A percentile compares a stretch with the other conserved stretches of the same genome.
Conservation (phyloP, 225 moss, liverwort and hornwort species). For the Pseudisothecium myosuroides region DNA sequence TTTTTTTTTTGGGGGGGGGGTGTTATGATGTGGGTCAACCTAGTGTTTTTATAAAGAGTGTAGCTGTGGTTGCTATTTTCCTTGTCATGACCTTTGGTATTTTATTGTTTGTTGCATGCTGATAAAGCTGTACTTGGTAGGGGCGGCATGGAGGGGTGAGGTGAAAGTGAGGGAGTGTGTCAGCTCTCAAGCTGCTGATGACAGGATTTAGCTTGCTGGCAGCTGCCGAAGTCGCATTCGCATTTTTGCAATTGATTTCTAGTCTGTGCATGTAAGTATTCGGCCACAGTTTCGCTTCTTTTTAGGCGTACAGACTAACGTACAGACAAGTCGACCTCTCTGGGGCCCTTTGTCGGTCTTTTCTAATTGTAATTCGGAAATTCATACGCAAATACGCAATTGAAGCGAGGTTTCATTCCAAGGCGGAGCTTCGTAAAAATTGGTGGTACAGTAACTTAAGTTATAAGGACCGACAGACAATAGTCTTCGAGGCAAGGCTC, state of each 20-base stretch:
- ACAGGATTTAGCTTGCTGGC: background rate
- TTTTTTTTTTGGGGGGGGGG: too few relatives aligned
- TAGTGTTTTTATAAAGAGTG: background rate
- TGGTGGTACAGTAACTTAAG: background rate
- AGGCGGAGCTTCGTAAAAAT: background rate
- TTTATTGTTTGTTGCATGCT: background rate
- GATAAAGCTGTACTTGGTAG: too few relatives aligned
- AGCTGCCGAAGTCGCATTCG: background rate
- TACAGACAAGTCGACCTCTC: background rate
- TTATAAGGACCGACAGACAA: background rate
- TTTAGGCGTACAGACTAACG: too few relatives aligned
- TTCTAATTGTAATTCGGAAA: background rate
- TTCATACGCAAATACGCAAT: background rate
- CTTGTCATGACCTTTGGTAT: background rate
- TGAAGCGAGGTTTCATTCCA: background rate
- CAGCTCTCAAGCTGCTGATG: background rate
- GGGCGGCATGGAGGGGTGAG: too few relatives aligned
- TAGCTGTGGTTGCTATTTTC: background rate
- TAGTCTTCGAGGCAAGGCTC: background rate
- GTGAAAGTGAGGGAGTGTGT: too few relatives aligned
- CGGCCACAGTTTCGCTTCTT: background rate
- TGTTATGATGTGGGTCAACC: background rate
- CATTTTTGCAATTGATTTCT: background rate
- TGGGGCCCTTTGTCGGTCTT: background rate
- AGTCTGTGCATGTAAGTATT: background rate